Percentiles rank a stretch among this genome's conserved stretches.
Evolutionary conservation across 441 rosid species (phyloP).

Genomic region (Gossypium aridum): DNA sequence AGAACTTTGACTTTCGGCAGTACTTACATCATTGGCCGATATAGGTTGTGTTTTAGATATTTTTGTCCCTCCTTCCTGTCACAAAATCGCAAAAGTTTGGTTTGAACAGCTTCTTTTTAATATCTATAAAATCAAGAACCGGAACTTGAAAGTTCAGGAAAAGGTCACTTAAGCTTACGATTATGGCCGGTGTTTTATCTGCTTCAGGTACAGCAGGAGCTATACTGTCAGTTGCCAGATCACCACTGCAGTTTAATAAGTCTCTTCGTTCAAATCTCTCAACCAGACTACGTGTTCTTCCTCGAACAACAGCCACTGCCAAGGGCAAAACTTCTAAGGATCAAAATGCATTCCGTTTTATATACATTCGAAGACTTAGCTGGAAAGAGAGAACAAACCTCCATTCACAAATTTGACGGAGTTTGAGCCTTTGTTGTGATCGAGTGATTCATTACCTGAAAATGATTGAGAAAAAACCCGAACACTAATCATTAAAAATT

Average conservation of each 20-base stretch:
- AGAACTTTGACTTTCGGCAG: not conserved
- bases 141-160: slow-evolving; percentile 5
- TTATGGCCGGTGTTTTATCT: slow-evolving; percentile 20
- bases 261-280: slow-evolving; percentile 92
- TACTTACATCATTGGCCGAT: slow-evolving; percentile 18
- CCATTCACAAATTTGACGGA: slow-evolving; percentile 74
- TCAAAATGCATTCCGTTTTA: slow-evolving; percentile 8
- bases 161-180: slow-evolving; percentile 20
- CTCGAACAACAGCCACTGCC: slow-evolving; percentile 81
- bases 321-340: slow-evolving; percentile 19
- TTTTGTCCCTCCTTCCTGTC: slow-evolving; percentile 62
- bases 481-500: slow-evolving; percentile 8
- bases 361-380: slow-evolving; percentile 10
- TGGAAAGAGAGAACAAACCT: slow-evolving; percentile 50
- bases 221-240: slow-evolving; percentile 16
- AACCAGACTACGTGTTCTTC: slow-evolving; percentile 89
- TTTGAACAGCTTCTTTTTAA: not conserved
- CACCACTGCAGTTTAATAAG: slow-evolving; percentile 22
- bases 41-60: slow-evolving; percentile 42
- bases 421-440: slow-evolving; percentile 28
- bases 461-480: slow-evolving; percentile 5
- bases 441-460: slow-evolving; percentile 41
- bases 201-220: slow-evolving; percentile 18
- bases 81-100: not conserved
- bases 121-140: slow-evolving; percentile 6